A percentile compares a stretch with the other conserved stretches of the same genome.
Evolutionary conservation across 2,329 filamentous ascomycete genomes (phyloP).

Genomic region (Aurifilum marmelostoma): DNA sequence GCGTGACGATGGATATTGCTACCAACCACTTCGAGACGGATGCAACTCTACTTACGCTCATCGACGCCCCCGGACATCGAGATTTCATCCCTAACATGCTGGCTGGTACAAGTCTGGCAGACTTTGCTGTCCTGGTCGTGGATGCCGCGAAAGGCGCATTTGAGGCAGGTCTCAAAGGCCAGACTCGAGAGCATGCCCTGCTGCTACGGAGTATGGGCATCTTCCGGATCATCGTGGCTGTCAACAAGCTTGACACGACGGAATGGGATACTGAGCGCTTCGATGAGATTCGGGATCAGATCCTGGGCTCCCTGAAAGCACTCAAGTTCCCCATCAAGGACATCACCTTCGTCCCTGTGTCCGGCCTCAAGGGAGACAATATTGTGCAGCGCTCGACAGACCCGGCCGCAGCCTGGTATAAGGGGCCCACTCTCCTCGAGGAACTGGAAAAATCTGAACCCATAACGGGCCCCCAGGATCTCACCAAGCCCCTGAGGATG

Average conservation of each 20-base stretch:
- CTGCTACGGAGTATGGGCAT: conserved; percentile 90
- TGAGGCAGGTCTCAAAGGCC: conserved; percentile 88
- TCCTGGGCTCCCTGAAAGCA: conserved; percentile 78
- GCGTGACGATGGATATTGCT: conserved; percentile 95
- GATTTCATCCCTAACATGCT: conserved; percentile 99
- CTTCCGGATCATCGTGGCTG: conserved; percentile 81
- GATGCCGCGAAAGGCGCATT: conserved; percentile 90
- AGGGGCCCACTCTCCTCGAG: conserved; percentile 75
- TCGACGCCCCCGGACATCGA: conserved; percentile 91
- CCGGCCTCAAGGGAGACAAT: conserved; percentile 87
- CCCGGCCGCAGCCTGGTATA: conserved; percentile 74
- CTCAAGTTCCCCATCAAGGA: conserved; percentile 84
- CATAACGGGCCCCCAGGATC: conserved; percentile 57
- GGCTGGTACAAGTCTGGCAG: conserved; percentile 91
- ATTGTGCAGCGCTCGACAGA: conserved; percentile 65
- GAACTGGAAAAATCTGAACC: conserved; percentile 85
- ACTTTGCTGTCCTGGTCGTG: conserved; percentile 93
- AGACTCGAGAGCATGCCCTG: conserved; percentile 91
- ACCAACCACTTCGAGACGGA: conserved; percentile 93
- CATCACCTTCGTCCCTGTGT: conserved; percentile 85
- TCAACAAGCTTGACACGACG: conserved; percentile 94
- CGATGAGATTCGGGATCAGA: conserved; percentile 81
- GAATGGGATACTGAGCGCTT: conserved; percentile 83
- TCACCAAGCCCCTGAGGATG: conserved; percentile 82
- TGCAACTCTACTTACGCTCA: conserved; percentile 84